Percentiles rank a stretch among this genome's conserved stretches.
Evolutionary conservation across 768 basidiomycete genomes (phyloP).

Genomic region (Lactarius hatsudake): DNA sequence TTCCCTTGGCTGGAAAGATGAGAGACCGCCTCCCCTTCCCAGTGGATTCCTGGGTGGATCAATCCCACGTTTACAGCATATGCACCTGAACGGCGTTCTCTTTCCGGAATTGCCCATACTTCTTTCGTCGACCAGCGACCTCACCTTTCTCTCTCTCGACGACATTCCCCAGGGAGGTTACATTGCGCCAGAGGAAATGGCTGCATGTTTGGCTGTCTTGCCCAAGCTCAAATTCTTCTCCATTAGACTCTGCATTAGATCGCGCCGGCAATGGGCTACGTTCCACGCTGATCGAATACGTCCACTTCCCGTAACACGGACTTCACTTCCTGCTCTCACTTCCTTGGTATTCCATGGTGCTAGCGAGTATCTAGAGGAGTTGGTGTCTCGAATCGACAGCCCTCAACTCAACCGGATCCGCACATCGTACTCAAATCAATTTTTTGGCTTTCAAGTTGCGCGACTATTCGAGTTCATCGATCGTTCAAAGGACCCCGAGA

Average conservation of each 20-base stretch:
- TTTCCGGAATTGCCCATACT: background rate
- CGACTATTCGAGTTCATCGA: background rate
- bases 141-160: background rate
- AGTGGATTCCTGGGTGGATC: background rate
- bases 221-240: background rate
- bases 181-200: background rate
- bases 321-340: background rate
- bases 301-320: background rate
- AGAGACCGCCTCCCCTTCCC: background rate
- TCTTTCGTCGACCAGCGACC: background rate
- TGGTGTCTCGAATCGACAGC: background rate
- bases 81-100: background rate
- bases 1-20: background rate
- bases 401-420: background rate
- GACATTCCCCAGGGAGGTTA: background rate
- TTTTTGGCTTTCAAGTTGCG: background rate
- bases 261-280: background rate
- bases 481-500: background rate
- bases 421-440: background rate
- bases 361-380: background rate
- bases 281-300: background rate
- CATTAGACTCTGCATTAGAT: background rate
- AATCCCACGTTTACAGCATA: background rate
- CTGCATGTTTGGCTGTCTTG: background rate
- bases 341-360: background rate